A percentile compares a stretch with the other conserved stretches of the same genome.
Evolutionary conservation across 2,329 filamentous ascomycete species (phyloP).

Genomic region (Akanthomyces lecanii): DNA sequence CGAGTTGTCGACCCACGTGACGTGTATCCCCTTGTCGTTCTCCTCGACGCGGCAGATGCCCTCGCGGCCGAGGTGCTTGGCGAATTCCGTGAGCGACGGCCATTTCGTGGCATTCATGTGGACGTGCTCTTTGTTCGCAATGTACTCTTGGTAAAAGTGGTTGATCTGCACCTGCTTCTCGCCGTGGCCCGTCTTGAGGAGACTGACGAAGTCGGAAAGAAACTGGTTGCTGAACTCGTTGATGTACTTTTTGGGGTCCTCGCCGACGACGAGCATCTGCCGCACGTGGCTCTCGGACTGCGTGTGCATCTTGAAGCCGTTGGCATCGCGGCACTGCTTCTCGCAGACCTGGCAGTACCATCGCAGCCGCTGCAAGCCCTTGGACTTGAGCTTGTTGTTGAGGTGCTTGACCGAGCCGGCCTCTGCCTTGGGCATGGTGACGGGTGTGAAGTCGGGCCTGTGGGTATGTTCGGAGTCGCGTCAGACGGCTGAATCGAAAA

Average conservation of each 20-base stretch:
- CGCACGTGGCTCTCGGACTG: slow-evolving; percentile 82
- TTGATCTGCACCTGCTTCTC: slow-evolving; percentile 89
- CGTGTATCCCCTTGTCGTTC: slow-evolving; percentile 75
- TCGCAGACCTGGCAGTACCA: slow-evolving; percentile 90
- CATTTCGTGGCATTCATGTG: slow-evolving; percentile 95
- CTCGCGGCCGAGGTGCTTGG: slow-evolving; percentile 79
- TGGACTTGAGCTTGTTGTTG: slow-evolving; percentile 83
- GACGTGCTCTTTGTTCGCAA: slow-evolving; percentile 78
- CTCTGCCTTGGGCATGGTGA: slow-evolving; percentile 85
- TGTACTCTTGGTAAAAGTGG: slow-evolving; percentile 93
- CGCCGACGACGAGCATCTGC: slow-evolving; percentile 82
- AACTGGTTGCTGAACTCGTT: slow-evolving; percentile 80
- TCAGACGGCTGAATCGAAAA: background rate
- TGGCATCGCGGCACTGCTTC: slow-evolving; percentile 65
- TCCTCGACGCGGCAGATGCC: slow-evolving; percentile 89
- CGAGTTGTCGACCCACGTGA: slow-evolving; percentile 88
- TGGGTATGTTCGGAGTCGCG: background rate
- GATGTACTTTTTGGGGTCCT: slow-evolving; percentile 81
- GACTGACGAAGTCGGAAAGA: slow-evolving; percentile 68
- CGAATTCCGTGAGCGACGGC: slow-evolving; percentile 84
- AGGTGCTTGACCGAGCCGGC: slow-evolving; percentile 87
- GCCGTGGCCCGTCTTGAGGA: slow-evolving; percentile 79
- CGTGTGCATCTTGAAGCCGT: slow-evolving; percentile 87
- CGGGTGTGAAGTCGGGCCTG: background rate
- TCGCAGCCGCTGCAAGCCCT: slow-evolving; percentile 72